Base-by-base conservation (phyloP, 2,329 filamentous ascomycete genomes). In the Sodiomyces alkalinus region DNA sequence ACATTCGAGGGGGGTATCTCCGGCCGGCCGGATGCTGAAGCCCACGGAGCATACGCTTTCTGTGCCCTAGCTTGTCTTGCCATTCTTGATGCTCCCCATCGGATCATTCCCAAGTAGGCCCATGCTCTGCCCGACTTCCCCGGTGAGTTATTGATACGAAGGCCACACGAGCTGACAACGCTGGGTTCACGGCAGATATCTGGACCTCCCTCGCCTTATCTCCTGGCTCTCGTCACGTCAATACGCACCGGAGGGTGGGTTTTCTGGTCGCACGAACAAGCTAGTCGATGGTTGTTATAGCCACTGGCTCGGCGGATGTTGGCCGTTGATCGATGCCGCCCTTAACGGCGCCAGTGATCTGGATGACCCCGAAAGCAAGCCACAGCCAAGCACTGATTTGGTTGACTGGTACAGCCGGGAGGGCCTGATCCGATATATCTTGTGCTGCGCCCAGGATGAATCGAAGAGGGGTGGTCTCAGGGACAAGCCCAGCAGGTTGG, bases 271-370 rank as follows among this genome's bases (percentile, higher is more conserved):
- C 41, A 93, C 87, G 17, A 96, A 96, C 63, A 98, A 98, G 58
- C 67, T 98, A 18, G 90, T 96, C 18, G 90, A 98, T 52, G 90
- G 87, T 25, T 98, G 90, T 57, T 98, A 98, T 58, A 92, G 82
- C 49, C 87, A 94, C 54, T 98, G 90, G 90, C 79, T 93, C 19
- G 90, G 90, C 30, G 80, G 80, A 30, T 96, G 86, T 58, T 98
- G 86, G 82, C 78, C 87, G 25, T 56, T 98, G 39, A 63, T 96
- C 40, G 80, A 94, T 58, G 81, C 82, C 32, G 76, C 76, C 30
- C 56, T 90, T 33, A 66, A 68, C 39, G 69, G 67, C 17, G 58
- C 61, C 31, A 53, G 30, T 19, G 37, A 35, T 27, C 33, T 30
- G 23, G 34, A 32, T 17, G 36, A 36, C 17, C 16, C 18, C 7